These are phyloP conservation scores for Phytophthora kernoviae DNA, from an alignment of 352 stramenopile species.

Conservation along the genomic window DNA sequence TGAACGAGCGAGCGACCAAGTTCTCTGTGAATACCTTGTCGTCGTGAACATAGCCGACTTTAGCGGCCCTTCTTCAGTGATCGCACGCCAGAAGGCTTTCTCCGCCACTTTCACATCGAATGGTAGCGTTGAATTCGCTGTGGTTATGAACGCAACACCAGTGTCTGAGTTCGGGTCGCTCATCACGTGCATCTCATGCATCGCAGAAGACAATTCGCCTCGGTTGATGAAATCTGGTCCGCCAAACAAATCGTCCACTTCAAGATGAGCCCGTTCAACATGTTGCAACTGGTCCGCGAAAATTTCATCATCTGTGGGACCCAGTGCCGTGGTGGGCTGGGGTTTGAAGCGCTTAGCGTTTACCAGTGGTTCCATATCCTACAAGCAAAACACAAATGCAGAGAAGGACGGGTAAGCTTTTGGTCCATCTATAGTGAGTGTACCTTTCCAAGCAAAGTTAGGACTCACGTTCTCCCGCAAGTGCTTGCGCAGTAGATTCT, in stretches of 20 bases:
- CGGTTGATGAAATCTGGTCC: conserved; percentile 17
- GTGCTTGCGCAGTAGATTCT: conserved; percentile 32
- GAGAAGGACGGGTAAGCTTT: no score
- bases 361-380: no score
- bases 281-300: conserved; percentile 35
- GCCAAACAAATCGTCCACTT: conserved; percentile 21
- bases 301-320: conserved; percentile 30
- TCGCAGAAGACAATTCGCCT: conserved; percentile 2
- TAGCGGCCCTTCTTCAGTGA: conserved; percentile 32
- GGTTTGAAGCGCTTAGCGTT: conserved; percentile 10
- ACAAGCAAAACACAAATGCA: no score
- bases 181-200: conserved; percentile 23
- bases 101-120: conserved; percentile 34
- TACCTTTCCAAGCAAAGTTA: no score
- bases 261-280: conserved; percentile 16
- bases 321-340: neutral
- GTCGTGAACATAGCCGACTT: conserved; percentile 38
- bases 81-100: conserved; percentile 41
- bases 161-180: conserved; percentile 9
- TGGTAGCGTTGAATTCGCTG: conserved; percentile 36
- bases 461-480: no score
- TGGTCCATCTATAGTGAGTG: no score
- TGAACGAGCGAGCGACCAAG: conserved; percentile 27
- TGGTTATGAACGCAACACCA: conserved; percentile 40
- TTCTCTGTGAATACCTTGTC: conserved; percentile 26